Conservation (phyloP, 164 flowering plant species). For the Aristolochia contorta region DNA sequence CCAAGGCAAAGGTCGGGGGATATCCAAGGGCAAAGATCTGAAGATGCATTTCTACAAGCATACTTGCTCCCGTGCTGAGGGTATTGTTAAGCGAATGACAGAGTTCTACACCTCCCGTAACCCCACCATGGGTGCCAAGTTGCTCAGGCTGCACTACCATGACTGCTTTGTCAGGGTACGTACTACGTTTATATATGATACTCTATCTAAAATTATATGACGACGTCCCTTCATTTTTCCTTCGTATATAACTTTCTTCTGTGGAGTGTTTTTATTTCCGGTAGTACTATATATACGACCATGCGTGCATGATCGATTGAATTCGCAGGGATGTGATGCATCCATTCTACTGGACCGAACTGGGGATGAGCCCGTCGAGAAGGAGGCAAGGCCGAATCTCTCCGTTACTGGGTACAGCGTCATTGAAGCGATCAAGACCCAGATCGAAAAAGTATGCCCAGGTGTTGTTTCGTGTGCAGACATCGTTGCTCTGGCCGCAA, state of each 20-base stretch:
- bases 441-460: conserved; percentile 1
- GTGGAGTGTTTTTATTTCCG: too few species aligned
- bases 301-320: not conserved
- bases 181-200: not conserved
- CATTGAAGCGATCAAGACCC: not conserved
- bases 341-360: conserved; percentile 3
- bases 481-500: conserved; percentile 4
- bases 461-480: conserved; percentile 9
- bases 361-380: not conserved
- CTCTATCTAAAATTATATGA: too few species aligned
- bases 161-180: conserved; percentile 9
- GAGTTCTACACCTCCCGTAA: not conserved
- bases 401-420: conserved; percentile 1
- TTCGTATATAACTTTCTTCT: too few species aligned
- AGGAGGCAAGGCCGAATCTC: not conserved
- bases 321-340: conserved; percentile 8
- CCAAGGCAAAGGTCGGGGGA: too few species aligned
- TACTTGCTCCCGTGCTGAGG: conserved; percentile 2
- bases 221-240: too few species aligned
- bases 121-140: not conserved
- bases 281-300: too few species aligned
- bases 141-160: conserved; percentile 7
- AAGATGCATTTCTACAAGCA: conserved; percentile 1
- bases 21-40: not conserved
- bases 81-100: conserved; percentile 2